Conservation (phyloP, 2,329 filamentous ascomycete species). For the Alternaria postmessia region DNA sequence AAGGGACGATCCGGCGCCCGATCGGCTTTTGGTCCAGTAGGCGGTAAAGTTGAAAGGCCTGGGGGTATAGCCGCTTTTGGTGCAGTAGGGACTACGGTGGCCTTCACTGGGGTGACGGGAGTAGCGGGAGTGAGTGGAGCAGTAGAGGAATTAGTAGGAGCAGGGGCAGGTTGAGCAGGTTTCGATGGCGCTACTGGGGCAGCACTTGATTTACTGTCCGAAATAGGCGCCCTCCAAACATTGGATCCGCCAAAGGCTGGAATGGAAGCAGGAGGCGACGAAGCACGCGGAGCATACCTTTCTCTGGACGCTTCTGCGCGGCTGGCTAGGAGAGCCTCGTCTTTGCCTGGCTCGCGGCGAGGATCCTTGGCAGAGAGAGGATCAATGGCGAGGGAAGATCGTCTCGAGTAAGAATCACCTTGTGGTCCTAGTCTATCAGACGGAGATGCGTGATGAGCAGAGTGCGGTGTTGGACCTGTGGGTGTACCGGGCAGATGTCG, state of each 20-base stretch:
- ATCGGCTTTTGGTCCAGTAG: constrained; percentile 54
- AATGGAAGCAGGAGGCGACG: constrained; percentile 63
- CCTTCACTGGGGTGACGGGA: constrained; percentile 31
- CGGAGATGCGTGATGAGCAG: constrained; percentile 42
- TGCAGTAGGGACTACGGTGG: constrained; percentile 28
- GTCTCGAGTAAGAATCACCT: constrained; percentile 46
- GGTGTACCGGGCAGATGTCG: constrained; percentile 46
- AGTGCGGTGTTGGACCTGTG: constrained; percentile 44
- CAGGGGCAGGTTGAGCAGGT: constrained; percentile 32
- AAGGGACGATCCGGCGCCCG: constrained; percentile 40
- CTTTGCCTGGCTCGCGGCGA: constrained; percentile 53
- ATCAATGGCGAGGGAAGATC: constrained; percentile 49
- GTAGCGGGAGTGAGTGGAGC: constrained; percentile 23
- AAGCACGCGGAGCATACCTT: constrained; percentile 57
- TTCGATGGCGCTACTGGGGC: constrained; percentile 39
- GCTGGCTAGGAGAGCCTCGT: constrained; percentile 55
- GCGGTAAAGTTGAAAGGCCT: constrained; percentile 45
- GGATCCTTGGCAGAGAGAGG: constrained; percentile 42
- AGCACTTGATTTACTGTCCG: constrained; percentile 43
- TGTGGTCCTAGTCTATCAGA: constrained; percentile 43
- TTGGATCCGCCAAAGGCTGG: constrained; percentile 63
- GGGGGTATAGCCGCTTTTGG: constrained; percentile 50
- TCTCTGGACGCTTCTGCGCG: constrained; percentile 57
- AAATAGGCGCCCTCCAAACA: constrained; percentile 53
- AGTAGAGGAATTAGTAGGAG: constrained; percentile 26